These are phyloP conservation scores for Patellifolia procumbens DNA, from an alignment of 179 eudicot species.

Conservation along the genomic window DNA sequence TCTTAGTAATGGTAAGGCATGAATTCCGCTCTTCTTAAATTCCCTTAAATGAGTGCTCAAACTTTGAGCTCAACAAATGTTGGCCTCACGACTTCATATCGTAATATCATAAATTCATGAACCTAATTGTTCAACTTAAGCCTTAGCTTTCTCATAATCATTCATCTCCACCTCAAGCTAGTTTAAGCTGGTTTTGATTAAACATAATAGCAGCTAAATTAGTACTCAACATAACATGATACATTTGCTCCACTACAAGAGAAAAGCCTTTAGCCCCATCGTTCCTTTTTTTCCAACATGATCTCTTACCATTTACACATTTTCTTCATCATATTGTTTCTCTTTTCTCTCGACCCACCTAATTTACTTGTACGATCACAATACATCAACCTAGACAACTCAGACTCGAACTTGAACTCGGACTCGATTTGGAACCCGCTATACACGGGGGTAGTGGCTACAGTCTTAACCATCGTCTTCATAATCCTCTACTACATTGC, in stretches of 20 bases:
- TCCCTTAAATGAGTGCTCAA: neutral
- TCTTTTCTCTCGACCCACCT: neutral
- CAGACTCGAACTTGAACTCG: neutral
- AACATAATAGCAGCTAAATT: neutral
- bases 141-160: neutral
- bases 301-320: neutral
- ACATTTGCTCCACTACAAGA: neutral
- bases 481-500: neutral
- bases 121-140: neutral
- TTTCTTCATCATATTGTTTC: neutral
- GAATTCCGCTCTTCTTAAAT: neutral
- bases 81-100: neutral
- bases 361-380: neutral
- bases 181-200: neutral
- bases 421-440: neutral
- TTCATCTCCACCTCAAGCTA: neutral
- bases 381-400: neutral
- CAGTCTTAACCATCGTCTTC: neutral
- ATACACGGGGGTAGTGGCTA: conserved; percentile 5
- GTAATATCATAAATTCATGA: neutral
- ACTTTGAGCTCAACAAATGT: neutral
- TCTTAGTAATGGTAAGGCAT: neutral
- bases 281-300: neutral
- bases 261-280: neutral
- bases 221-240: neutral